Evolutionary conservation across 352 stramenopile species (phyloP).

Genomic region (Globisporangium echinulatum): DNA sequence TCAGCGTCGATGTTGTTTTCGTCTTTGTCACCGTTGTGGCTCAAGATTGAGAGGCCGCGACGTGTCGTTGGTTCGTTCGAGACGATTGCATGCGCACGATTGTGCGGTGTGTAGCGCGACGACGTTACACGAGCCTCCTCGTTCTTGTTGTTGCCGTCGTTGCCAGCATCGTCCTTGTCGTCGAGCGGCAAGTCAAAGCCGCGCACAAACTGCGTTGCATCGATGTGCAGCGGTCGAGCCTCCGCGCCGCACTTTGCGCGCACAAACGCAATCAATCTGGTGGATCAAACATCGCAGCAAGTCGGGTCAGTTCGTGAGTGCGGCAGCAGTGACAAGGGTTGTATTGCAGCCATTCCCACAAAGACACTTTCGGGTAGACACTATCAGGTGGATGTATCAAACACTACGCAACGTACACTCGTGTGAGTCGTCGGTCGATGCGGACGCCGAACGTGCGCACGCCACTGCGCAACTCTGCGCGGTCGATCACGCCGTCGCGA

Average conservation of each 20-base stretch:
- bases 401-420: conserved; percentile 27
- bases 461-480: conserved; percentile 51
- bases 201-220: conserved; percentile 37
- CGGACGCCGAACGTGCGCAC: conserved; percentile 39
- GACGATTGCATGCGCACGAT: no score
- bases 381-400: no score
- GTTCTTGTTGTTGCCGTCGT: neutral
- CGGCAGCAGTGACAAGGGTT: neutral
- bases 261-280: conserved; percentile 43
- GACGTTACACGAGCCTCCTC: neutral
- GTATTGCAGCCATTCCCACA: neutral
- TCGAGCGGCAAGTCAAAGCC: conserved; percentile 39
- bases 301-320: no score
- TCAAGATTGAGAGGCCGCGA: no score
- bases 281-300: neutral
- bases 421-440: conserved; percentile 55
- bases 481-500: conserved; percentile 49
- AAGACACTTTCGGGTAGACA: neutral
- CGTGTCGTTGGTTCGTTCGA: no score
- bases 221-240: conserved; percentile 36
- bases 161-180: no score
- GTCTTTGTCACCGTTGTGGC: neutral
- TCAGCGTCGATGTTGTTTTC: neutral
- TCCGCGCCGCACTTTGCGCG: conserved; percentile 34
- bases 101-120: neutral